phyloP scores from a whole-genome alignment of 2,329 filamentous ascomycete genomes.

The Mollisiaceae sp. region DNA sequence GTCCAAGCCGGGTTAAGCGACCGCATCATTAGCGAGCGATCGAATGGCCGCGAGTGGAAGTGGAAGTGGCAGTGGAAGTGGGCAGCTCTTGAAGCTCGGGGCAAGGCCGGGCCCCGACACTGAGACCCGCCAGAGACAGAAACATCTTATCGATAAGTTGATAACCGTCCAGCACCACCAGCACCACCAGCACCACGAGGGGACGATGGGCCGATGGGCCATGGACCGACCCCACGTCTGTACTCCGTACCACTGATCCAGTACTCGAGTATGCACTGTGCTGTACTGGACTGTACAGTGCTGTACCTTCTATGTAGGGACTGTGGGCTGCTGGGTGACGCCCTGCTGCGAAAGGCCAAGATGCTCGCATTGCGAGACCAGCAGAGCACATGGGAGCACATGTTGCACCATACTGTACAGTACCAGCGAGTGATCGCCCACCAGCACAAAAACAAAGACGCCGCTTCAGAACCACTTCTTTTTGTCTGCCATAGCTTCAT shows the following conservation, averaged over 20 bases:
- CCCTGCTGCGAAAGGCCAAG: background rate
- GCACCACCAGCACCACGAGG: background rate
- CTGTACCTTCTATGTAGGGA: background rate
- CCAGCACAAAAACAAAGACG: too few relatives aligned
- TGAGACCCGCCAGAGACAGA: background rate
- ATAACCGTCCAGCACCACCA: too few relatives aligned
- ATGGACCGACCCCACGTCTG: background rate
- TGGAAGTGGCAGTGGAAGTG: too few relatives aligned
- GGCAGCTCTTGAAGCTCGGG: conserved; percentile 2
- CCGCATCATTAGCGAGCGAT: too few relatives aligned
- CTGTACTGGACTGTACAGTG: too few relatives aligned
- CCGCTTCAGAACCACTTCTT: background rate
- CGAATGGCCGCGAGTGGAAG: too few relatives aligned
- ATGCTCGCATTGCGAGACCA: background rate
- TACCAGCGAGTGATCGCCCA: too few relatives aligned
- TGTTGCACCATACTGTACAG: too few relatives aligned
- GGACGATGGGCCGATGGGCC: background rate
- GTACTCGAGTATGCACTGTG: too few relatives aligned
- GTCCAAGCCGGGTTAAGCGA: background rate
- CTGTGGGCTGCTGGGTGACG: background rate
- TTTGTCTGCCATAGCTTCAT: too few relatives aligned
- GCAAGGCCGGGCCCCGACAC: background rate
- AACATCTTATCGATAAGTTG: background rate
- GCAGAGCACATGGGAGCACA: too few relatives aligned
- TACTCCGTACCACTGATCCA: too few relatives aligned